Conservation (phyloP, 352 stramenopile genomes). For the Globisporangium paddicum region DNA sequence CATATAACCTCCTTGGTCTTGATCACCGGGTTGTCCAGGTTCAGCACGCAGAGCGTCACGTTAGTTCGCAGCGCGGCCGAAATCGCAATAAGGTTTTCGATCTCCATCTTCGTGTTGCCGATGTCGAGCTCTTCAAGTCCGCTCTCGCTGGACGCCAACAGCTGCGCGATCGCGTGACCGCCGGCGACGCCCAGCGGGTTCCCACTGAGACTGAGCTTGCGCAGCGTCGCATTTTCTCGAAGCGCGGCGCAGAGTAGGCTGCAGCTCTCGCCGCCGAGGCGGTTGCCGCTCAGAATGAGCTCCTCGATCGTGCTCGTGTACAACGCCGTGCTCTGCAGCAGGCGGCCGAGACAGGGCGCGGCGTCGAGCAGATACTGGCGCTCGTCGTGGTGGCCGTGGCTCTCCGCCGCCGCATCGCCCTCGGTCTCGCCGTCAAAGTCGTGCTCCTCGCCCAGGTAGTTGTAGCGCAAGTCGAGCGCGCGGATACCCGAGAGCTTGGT, state of each 20-base stretch:
- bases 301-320: slow-evolving; percentile 49
- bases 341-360: slow-evolving; percentile 31
- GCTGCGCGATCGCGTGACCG: slow-evolving; percentile 42
- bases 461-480: slow-evolving; percentile 46
- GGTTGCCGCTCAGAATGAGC: slow-evolving; percentile 58
- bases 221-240: slow-evolving; percentile 26
- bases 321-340: slow-evolving; percentile 41
- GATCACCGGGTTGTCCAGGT: slow-evolving; percentile 61
- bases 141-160: slow-evolving; percentile 31
- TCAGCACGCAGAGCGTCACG: slow-evolving; percentile 27
- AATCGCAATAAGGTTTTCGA: slow-evolving; percentile 68
- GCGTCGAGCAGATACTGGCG: slow-evolving; percentile 41
- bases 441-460: slow-evolving; percentile 37
- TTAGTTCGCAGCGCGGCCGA: slow-evolving; percentile 44
- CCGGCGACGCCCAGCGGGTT: slow-evolving; percentile 51
- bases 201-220: slow-evolving; percentile 36
- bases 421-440: slow-evolving; percentile 20
- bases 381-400: slow-evolving; percentile 26
- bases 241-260: slow-evolving; percentile 50
- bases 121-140: slow-evolving; percentile 45
- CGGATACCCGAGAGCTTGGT: slow-evolving; percentile 36
- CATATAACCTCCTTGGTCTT: slow-evolving; percentile 46
- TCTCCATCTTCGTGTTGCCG: slow-evolving; percentile 48
- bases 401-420: slow-evolving; percentile 10
- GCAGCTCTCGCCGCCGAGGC: slow-evolving; percentile 51